Base-by-base conservation (phyloP, 2,329 filamentous ascomycete species). In the Exophiala calicioides region DNA sequence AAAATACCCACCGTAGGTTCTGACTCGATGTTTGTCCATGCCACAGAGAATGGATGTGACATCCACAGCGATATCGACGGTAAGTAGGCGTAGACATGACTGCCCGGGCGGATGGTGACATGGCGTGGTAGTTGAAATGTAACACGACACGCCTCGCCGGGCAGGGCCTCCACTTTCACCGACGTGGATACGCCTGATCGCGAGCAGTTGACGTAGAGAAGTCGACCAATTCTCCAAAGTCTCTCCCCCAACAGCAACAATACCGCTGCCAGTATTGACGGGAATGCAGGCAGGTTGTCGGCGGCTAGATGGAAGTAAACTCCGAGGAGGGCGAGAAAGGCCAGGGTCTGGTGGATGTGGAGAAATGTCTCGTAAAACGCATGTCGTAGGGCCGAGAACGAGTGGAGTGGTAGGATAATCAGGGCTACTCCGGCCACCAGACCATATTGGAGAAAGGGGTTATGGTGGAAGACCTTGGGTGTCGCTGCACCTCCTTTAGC, bases 41-140 rank as follows among this genome's bases (percentile, higher is more conserved):
- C 72, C 8, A 73, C 66, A 8, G 70, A 74, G 54, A 74, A 74
- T 2, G 71, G 71, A 53, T 74, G 71, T 0, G 71, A 74, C 68
- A 72, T 72, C 71, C 72, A 74, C 48, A 62, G 58, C 4, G 71
- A 66, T 35, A 74, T 58, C 37, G 60, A 63, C 2, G 80, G 80
- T 45, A 83, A 72, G 65, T 82, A 83, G 47, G 76, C 73, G 62
- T 79, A 81, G 7, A 81, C 78, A 60, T 83, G 79, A 59, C 74
- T 76, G 40, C 80, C 80, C 4, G 80, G 77, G 24, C 67, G 63
- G 55, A 79, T 73, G 12, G 66, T 66, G 63, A 78, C 76, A 26
- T 73, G 72, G 47, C 77, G 73, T 10, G 75, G 75, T 35, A 83
- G 68, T 53, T 80, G 72, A 64, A 81, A 80, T 21, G 80, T 83